Evolutionary conservation across 2,329 filamentous ascomycete genomes (phyloP), one percentile per base, ranked within the genome.

Genomic region (Calonectria multiphialidica): DNA sequence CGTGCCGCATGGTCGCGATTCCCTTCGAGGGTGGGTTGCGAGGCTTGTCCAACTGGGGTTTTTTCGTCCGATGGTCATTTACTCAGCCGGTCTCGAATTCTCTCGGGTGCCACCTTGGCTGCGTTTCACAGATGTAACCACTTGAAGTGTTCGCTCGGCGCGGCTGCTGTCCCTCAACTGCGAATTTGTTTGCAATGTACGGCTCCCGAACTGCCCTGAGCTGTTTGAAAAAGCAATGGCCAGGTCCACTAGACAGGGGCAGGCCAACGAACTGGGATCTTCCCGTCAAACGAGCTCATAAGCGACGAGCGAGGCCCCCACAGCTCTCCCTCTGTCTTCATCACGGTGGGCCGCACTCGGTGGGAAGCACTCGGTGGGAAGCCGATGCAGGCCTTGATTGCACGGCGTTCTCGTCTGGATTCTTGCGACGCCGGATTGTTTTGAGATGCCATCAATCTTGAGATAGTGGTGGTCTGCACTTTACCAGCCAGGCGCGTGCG

Each of bases 71-170:
- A 70, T 63, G 33, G 63, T 42, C 68, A 42, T 71, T 59, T 47
- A 25, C 21, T 72, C 30, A 66, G 33, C 72, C 57, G 65, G 64
- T 68, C 61, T 76, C 69, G 71, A 68, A 70, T 74, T 18, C 71
- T 69, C 68, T 73, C 71, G 62, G 47, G 62, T 72, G 49, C 40
- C 10, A 71, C 71, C 62, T 67, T 66, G 53, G 65, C 62, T 68
- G 45, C 28, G 68, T 75, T 73, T 72, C 67, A 72, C 68, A 63
- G 57, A 42, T 57, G 57, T 66, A 49, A 71, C 44, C 61, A 68
- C 64, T 53, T 64, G 53, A 70, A 73, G 37, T 69, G 68, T 35
- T 77, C 74, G 75, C 76, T 75, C 67, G n/a, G 42, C 72, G 71
- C 74, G 70, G 74, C 67, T 76, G 64, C 68, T 70, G 68, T 44